Evolutionary conservation across 108 stramenopile species (phyloP).

Genomic region (Stephanodiscus minutulus): DNA sequence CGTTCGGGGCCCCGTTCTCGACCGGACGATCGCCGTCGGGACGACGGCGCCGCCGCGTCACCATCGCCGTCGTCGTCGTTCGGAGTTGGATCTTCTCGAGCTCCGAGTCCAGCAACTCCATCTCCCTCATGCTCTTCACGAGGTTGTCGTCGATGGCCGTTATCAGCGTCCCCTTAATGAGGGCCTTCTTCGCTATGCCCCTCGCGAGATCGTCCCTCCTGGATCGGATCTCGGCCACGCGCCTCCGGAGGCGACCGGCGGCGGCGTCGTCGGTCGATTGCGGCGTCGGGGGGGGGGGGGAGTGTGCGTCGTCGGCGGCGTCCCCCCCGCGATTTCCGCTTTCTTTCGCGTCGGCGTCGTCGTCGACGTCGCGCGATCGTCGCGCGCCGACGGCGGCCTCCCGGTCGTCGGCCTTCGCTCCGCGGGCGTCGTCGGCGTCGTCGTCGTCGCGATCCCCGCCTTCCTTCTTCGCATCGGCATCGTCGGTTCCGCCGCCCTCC

Average conservation of each 20-base stretch:
- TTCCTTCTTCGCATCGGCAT: not conserved
- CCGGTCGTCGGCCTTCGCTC: not conserved
- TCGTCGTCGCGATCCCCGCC: not conserved
- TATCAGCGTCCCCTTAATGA: slow-evolving; percentile 39
- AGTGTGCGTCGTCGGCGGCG: no score
- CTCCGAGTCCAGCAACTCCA: slow-evolving; percentile 21
- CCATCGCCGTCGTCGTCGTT: slow-evolving; percentile 15
- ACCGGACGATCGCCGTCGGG: not conserved
- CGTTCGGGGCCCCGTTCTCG: not conserved
- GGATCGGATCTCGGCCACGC: slow-evolving; percentile 31
- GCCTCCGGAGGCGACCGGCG: slow-evolving; percentile 28
- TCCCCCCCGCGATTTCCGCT: no score
- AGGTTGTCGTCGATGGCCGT: slow-evolving; percentile 42
- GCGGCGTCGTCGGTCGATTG: no score
- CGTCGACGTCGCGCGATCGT: no score
- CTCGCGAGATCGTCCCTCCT: slow-evolving; percentile 12
- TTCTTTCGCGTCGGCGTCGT: no score
- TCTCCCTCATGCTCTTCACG: slow-evolving; percentile 17
- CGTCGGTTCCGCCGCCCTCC: not conserved
- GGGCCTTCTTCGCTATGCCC: slow-evolving; percentile 34
- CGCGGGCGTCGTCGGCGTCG: not conserved
- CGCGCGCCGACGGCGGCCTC: no score
- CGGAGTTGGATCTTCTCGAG: slow-evolving; percentile 32
- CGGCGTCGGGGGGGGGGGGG: no score
- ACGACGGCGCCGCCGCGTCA: not conserved